Conservation (phyloP, 768 basidiomycete species). For the Pleurotus djamor region DNA sequence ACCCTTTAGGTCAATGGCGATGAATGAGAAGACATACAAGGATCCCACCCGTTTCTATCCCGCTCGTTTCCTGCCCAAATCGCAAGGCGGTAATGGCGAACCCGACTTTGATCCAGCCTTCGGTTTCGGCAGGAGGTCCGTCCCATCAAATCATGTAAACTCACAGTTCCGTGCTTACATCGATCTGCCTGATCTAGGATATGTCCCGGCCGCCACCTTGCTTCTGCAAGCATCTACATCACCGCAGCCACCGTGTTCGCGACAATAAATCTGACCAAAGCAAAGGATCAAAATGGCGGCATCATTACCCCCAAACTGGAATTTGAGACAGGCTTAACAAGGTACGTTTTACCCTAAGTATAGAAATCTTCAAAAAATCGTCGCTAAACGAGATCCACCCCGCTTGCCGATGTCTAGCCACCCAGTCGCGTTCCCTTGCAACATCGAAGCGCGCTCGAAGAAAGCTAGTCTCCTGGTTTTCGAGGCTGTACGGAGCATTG, state of each 20-base stretch:
- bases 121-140: slow-evolving; percentile 6
- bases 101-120: neutral
- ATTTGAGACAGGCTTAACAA: slow-evolving; percentile 41
- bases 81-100: neutral
- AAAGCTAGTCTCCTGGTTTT: neutral
- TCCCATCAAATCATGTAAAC: neutral
- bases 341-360: slow-evolving; percentile 24
- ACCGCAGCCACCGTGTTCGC: slow-evolving; percentile 43
- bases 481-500: neutral
- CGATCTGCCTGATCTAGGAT: slow-evolving; percentile 20
- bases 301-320: slow-evolving; percentile 35
- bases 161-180: neutral
- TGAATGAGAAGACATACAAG: neutral
- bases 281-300: slow-evolving; percentile 29
- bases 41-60: neutral
- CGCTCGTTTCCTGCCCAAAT: neutral
- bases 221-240: slow-evolving; percentile 46
- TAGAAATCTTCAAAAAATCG: neutral
- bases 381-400: neutral
- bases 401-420: slow-evolving; percentile 4
- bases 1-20: neutral
- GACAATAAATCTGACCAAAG: slow-evolving; percentile 39
- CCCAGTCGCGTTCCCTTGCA: slow-evolving; percentile 10
- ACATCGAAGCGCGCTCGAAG: slow-evolving; percentile 9
- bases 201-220: slow-evolving; percentile 47